Evolutionary conservation across 2,329 filamentous ascomycete species (phyloP), one percentile per base, ranked within the genome.

Genomic region (Penicillium sp.): DNA sequence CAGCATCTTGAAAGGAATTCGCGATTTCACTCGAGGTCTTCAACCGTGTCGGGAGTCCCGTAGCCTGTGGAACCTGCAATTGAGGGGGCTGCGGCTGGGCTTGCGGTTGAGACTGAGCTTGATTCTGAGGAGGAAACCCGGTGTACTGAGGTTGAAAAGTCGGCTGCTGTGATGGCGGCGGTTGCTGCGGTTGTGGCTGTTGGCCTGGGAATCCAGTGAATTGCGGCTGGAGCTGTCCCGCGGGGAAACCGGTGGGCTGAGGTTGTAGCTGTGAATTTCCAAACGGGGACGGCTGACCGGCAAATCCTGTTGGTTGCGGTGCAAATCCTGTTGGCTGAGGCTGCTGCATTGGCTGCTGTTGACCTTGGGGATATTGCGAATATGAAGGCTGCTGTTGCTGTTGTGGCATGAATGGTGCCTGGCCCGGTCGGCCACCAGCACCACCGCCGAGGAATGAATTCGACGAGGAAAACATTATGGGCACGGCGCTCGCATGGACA

Each of bases 391-490:
- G 50, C 26, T 50, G 50, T 38, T 48, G 47, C 35, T 52, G 72
- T 46, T 73, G 79, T 58, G 76, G 70, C 39, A 70, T 68, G 57
- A 68, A 72, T 50, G 66, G 79, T 48, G 73, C 73, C 49, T 77
- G 76, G 37, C 79, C 79, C 33, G 84, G 84, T 44, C 81, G 84
- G 62, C 83, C 78, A 71, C 75, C 83, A 61, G 82, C 86, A 64
- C 75, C 77, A 69, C 81, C 84, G 66, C 87, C 87, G 57, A 94
- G 70, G 66, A 82, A 95, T 49, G 85, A 82, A 72, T 85, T 93
- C 51, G 86, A 85, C 64, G 83, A 86, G 51, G 87, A 92, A 71
- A 86, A 96, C 90, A 95, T 95, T 67, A 62, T 51, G 44, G 43
- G 49, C 39, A 34, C 33, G 39, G 44, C 43, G 44, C 41, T 52